Conservation (phyloP, 1,284 basidiomycete species). For the Taiwanofungus camphoratus region DNA sequence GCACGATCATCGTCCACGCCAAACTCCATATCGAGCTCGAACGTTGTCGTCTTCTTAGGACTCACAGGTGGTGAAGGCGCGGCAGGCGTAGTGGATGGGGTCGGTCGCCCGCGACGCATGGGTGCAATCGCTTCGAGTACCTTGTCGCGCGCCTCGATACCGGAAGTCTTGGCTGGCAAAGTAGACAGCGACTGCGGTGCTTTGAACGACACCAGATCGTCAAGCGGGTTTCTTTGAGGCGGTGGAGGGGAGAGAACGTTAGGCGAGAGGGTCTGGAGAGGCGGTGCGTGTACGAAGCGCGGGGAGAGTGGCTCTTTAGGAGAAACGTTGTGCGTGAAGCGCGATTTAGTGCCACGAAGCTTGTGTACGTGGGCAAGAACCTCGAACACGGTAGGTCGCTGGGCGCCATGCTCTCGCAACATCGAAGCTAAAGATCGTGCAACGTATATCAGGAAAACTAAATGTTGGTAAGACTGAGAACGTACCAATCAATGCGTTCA, state of each 20-base stretch:
- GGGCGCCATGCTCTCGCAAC: slow-evolving; percentile 81
- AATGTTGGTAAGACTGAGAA: slow-evolving; percentile 12
- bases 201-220: slow-evolving; percentile 38
- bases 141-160: slow-evolving; percentile 63
- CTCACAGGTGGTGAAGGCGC: slow-evolving; percentile 33
- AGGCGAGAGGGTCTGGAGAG: slow-evolving; percentile 24
- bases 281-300: slow-evolving; percentile 18
- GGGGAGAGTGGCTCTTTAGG: slow-evolving; percentile 41
- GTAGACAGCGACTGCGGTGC: slow-evolving; percentile 22
- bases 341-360: slow-evolving; percentile 79
- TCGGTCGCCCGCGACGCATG: slow-evolving; percentile 69
- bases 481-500: slow-evolving; percentile 87
- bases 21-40: slow-evolving; percentile 36
- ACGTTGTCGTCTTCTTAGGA: slow-evolving; percentile 33
- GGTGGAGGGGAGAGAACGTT: slow-evolving; percentile 20
- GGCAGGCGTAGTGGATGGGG: slow-evolving; percentile 23
- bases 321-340: slow-evolving; percentile 58
- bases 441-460: background rate
- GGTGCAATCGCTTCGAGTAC: slow-evolving; percentile 73
- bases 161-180: slow-evolving; percentile 37
- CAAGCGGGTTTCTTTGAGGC: slow-evolving; percentile 32
- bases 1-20: slow-evolving; percentile 44
- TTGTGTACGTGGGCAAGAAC: slow-evolving; percentile 71
- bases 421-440: slow-evolving; percentile 57
- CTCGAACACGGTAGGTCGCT: slow-evolving; percentile 81